phyloP scores from a whole-genome alignment of 352 stramenopile species.

The Globisporangium echinulatum region DNA sequence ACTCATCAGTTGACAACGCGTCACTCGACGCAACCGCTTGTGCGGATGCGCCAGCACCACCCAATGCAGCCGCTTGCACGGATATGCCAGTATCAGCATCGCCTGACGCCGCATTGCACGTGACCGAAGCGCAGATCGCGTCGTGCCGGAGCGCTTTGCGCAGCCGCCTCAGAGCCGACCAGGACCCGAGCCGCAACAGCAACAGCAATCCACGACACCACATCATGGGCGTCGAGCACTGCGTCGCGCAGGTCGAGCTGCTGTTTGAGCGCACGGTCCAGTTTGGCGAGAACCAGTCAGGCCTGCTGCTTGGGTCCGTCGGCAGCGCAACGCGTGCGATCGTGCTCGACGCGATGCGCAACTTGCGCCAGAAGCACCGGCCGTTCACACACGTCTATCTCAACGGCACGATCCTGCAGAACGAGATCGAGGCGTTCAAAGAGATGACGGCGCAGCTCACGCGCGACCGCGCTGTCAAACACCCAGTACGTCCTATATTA shows the following conservation, averaged over 20 bases:
- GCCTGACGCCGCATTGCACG: not conserved
- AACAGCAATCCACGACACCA: slow-evolving; percentile 2
- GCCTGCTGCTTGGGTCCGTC: slow-evolving; percentile 55
- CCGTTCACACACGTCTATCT: slow-evolving; percentile 65
- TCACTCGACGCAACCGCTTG: too few species aligned
- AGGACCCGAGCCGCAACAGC: not conserved
- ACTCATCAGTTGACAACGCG: too few species aligned
- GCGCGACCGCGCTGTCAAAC: slow-evolving; percentile 45
- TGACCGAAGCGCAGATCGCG: slow-evolving; percentile 21
- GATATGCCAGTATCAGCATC: not conserved
- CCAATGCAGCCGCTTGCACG: not conserved
- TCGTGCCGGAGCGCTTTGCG: slow-evolving; percentile 35
- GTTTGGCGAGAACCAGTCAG: slow-evolving; percentile 74
- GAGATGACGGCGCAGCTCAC: slow-evolving; percentile 71
- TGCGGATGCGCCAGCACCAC: not conserved
- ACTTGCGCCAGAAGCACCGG: slow-evolving; percentile 29
- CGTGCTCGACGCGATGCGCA: slow-evolving; percentile 42
- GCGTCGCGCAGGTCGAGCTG: slow-evolving; percentile 36
- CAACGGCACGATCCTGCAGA: slow-evolving; percentile 71
- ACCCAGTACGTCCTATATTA: slow-evolving; percentile 25
- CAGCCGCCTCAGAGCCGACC: slow-evolving; percentile 26
- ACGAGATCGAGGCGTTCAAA: slow-evolving; percentile 83
- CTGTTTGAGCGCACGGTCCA: slow-evolving; percentile 67
- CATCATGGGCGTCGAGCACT: slow-evolving; percentile 12
- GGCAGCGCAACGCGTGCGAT: slow-evolving; percentile 44